phyloP scores from a whole-genome alignment of 306 rosid species.

The Rubus idaeus region DNA sequence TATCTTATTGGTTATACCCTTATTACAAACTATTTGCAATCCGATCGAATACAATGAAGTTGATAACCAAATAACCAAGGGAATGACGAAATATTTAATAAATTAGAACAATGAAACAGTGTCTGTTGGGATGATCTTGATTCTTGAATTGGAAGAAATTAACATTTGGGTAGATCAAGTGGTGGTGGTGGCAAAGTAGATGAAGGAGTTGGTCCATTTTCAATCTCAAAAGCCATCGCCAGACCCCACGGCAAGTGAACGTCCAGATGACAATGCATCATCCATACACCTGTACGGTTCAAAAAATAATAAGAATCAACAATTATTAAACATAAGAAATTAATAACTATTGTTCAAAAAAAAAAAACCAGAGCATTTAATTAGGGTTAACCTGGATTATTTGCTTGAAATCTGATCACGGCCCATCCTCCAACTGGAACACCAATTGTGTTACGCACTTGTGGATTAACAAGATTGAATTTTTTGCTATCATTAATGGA shows the following conservation, averaged over 20 bases:
- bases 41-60: background rate
- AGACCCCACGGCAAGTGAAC: slow-evolving; percentile 74
- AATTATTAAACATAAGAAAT: background rate
- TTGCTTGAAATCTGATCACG: slow-evolving; percentile 40
- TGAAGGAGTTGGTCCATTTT: slow-evolving; percentile 33
- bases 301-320: background rate
- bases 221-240: slow-evolving; percentile 49
- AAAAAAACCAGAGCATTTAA: background rate
- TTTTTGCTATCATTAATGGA: slow-evolving; percentile 19
- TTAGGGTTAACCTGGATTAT: slow-evolving; percentile 42
- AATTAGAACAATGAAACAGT: background rate
- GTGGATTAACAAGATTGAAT: slow-evolving; percentile 58
- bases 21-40: background rate
- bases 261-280: slow-evolving; percentile 65
- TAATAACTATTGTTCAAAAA: background rate
- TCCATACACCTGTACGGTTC: slow-evolving; percentile 50
- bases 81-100: background rate
- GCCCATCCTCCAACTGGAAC: slow-evolving; percentile 74
- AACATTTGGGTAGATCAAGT: slow-evolving; percentile 58
- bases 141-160: background rate
- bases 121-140: background rate
- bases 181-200: slow-evolving; percentile 58
- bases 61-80: background rate
- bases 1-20: background rate
- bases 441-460: slow-evolving; percentile 55